A percentile compares a stretch with the other conserved stretches of the same genome.
Evolutionary conservation across 2,329 filamentous ascomycete genomes (phyloP).

Genomic region (Aurifilum marmelostoma): DNA sequence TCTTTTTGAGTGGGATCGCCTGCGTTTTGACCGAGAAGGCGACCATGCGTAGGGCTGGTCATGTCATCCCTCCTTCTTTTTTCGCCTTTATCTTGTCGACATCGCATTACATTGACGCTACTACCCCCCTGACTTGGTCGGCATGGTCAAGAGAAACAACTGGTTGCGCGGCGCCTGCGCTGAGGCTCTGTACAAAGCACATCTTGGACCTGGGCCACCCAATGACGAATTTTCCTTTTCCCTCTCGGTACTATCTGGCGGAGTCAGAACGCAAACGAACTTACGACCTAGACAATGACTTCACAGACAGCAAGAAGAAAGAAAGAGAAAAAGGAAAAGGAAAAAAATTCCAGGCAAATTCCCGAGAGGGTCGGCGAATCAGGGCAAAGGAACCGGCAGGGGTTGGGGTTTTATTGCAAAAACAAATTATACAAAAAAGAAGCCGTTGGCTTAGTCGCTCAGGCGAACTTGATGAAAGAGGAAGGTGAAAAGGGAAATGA

Average conservation of each 20-base stretch:
- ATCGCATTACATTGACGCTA: too few species aligned
- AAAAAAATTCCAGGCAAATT: too few species aligned
- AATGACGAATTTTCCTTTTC: conserved; percentile 6
- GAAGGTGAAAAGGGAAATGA: too few species aligned
- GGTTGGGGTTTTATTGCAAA: background rate
- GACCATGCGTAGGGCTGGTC: background rate
- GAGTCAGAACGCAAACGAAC: conserved; percentile 11
- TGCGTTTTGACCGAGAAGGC: background rate
- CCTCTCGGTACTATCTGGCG: background rate
- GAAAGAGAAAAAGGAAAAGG: background rate
- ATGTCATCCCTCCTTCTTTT: background rate
- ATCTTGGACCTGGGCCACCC: background rate
- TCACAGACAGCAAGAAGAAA: background rate
- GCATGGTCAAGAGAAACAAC: background rate
- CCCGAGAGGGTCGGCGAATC: too few species aligned
- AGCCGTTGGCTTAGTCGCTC: conserved; percentile 9
- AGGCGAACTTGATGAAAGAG: background rate
- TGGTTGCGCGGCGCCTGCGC: background rate
- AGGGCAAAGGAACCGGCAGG: background rate
- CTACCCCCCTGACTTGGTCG: background rate
- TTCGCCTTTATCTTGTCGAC: background rate
- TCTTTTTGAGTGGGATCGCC: too few species aligned
- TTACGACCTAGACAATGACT: conserved; percentile 14
- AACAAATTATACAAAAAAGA: conserved; percentile 1
- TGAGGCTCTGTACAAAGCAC: conserved; percentile 11